Evolutionary conservation across 345 rosid species (phyloP).

Genomic region (Melaleuca alternifolia): DNA sequence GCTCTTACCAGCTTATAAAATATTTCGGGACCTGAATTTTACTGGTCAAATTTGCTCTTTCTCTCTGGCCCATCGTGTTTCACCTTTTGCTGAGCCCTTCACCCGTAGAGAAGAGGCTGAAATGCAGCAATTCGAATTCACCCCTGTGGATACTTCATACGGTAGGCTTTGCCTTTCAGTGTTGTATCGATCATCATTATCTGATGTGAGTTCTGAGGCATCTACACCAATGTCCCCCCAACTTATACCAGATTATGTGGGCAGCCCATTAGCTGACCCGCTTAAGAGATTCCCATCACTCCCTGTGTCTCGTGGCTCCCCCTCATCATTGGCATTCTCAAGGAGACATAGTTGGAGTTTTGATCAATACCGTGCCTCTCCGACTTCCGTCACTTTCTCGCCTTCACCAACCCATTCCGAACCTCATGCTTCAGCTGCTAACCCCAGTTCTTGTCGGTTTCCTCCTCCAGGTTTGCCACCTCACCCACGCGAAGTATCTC

Average conservation of each 20-base stretch:
- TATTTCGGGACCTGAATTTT: slow-evolving; percentile 70
- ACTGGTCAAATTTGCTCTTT: slow-evolving; percentile 48
- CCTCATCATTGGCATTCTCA: slow-evolving; percentile 67
- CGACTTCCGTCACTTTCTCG: slow-evolving; percentile 58
- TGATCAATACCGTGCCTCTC: slow-evolving; percentile 55
- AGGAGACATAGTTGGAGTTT: slow-evolving; percentile 90
- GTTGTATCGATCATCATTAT: slow-evolving; percentile 45
- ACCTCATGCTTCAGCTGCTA: slow-evolving; percentile 39
- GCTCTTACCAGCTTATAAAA: slow-evolving; percentile 85
- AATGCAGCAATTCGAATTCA: slow-evolving; percentile 72
- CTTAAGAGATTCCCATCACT: slow-evolving; percentile 69
- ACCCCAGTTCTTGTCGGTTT: slow-evolving; percentile 33
- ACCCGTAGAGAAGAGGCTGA: slow-evolving; percentile 76
- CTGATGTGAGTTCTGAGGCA: slow-evolving; percentile 54
- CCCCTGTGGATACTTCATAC: slow-evolving; percentile 70
- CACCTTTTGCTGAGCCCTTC: slow-evolving; percentile 71
- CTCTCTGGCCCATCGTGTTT: slow-evolving; percentile 68
- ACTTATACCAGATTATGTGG: slow-evolving; percentile 85
- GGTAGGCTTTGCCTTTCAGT: slow-evolving; percentile 91
- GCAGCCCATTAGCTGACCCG: slow-evolving; percentile 92
- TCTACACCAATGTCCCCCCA: slow-evolving; percentile 78
- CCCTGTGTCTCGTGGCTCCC: slow-evolving; percentile 63
- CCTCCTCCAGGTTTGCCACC: slow-evolving; percentile 36
- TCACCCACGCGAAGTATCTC: slow-evolving; percentile 48
- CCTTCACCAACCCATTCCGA: slow-evolving; percentile 85